These are phyloP conservation scores for Tylopilus sp. DNA, from an alignment of 768 basidiomycete genomes.

Conservation along the genomic window DNA sequence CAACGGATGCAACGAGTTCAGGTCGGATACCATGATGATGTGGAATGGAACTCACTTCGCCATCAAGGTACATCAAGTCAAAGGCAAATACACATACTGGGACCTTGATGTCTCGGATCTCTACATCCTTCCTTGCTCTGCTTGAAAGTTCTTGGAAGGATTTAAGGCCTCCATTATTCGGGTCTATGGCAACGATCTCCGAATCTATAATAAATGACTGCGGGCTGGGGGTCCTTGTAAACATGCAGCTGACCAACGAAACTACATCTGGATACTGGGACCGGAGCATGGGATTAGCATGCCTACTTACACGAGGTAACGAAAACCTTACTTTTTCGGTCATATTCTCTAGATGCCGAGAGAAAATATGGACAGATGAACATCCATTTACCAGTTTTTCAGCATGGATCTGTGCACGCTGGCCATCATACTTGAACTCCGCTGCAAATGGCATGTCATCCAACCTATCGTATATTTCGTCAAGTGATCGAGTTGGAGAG, in stretches of 20 bases:
- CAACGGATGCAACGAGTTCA: conserved; percentile 2
- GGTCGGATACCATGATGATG: neutral
- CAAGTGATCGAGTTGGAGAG: conserved; percentile 78
- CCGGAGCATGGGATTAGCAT: conserved; percentile 12
- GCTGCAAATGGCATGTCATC: conserved; percentile 68
- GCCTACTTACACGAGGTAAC: neutral
- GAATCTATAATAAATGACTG: conserved; percentile 76
- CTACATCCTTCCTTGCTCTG: conserved; percentile 80
- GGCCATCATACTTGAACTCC: conserved; percentile 92
- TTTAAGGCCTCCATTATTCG: conserved; percentile 54
- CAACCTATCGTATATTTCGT: conserved; percentile 76
- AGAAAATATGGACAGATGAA: conserved; percentile 64
- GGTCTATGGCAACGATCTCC: conserved; percentile 85
- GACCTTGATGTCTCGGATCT: conserved; percentile 69
- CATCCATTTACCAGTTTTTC: conserved; percentile 24
- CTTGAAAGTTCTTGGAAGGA: conserved; percentile 88
- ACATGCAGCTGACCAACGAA: conserved; percentile 50
- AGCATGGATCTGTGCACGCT: conserved; percentile 79
- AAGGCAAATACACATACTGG: conserved; percentile 84
- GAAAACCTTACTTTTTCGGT: conserved; percentile 63
- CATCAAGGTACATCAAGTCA: conserved; percentile 85
- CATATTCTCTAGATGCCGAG: conserved; percentile 90
- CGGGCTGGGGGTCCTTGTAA: conserved; percentile 40
- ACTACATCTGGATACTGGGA: conserved; percentile 80
- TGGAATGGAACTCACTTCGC: conserved; percentile 49